Evolutionary conservation across 495 filamentous ascomycete genomes (phyloP), one percentile per base, ranked within the genome.

Genomic region (Schizothecium vesticola): DNA sequence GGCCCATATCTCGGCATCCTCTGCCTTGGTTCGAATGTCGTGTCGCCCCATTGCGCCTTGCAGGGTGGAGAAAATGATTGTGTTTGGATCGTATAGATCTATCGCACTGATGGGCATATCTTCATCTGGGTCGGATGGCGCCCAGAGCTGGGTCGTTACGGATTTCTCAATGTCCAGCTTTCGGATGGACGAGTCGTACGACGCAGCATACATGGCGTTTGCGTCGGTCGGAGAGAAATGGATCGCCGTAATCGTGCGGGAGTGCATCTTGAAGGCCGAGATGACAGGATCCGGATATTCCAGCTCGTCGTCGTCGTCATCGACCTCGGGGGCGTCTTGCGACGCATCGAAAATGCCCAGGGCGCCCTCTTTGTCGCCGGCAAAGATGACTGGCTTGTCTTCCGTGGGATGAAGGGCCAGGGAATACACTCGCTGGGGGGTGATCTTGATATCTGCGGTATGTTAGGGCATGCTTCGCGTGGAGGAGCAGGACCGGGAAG

Each of bases 131-230:
- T 89, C 89, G 6, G 82, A 76, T 0, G 92, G 92, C 0, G 90
- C 91, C 76, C 91, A 97, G 12, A 92, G 82, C 73, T 97, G 91
- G 0, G 88, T 85, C 0, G 92, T 90, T 13, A 90, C 82, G 13
- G 89, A 91, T 73, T 91, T 91, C 58, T 88, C 86, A 0, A 99
- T 81, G 74, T 98, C 93, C 59, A 98, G 82, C 68, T 90, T 91
- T 3, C 96, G 90, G 72, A 99, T 91, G 1, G 91, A 93, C 57
- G 92, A 94, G 80, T 99, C 95, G 75, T 98, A 98, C n/a, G 93
- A 97, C 21, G 89, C 86, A 0, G 94, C 91, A 72, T 90, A 95
- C 28, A 98, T 81, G 0, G 88, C 88, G 68, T 88, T 89, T 0
- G 85, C 83, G 72, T 95, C 90, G 55, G 84, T 81, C 0, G 89